Conservation (phyloP, 2,329 filamentous ascomycete species). For the Trichoderma koningiopsis region DNA sequence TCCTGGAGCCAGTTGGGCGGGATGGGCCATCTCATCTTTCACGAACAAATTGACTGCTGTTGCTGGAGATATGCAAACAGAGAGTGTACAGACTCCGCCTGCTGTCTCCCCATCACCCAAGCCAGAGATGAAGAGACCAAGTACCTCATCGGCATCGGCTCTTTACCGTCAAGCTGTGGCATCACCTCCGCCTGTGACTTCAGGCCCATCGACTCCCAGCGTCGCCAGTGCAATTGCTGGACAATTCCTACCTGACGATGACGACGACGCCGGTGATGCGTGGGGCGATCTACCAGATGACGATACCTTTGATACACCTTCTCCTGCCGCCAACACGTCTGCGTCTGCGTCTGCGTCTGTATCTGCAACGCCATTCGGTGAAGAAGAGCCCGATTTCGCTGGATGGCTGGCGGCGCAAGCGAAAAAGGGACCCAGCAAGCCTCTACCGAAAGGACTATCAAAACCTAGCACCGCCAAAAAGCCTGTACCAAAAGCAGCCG, state of each 20-base stretch:
- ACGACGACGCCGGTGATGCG: constrained; percentile 67
- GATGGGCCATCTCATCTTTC: constrained; percentile 98
- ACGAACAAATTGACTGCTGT: constrained; percentile 89
- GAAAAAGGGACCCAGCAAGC: constrained; percentile 65
- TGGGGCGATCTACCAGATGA: constrained; percentile 66
- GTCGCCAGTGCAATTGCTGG: constrained; percentile 46
- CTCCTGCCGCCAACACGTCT: constrained; percentile 39
- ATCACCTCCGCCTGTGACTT: constrained; percentile 49
- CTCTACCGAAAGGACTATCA: constrained; percentile 79
- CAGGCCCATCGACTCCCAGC: constrained; percentile 52
- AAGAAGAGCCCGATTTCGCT: constrained; percentile 92
- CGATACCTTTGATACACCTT: constrained; percentile 41
- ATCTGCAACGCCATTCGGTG: constrained; percentile 65
- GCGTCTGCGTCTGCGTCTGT: constrained; percentile 38
- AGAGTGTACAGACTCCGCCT: constrained; percentile 48
- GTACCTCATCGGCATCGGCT: constrained; percentile 57
- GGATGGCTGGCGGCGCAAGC: constrained; percentile 91
- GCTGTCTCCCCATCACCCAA: constrained; percentile 46
- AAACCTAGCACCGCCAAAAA: constrained; percentile 58
- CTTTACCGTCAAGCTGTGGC: constrained; percentile 63
- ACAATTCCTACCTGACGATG: constrained; percentile 58
- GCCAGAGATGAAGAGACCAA: constrained; percentile 41
- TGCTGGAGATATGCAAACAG: constrained; percentile 78
- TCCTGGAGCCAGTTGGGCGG: constrained; percentile 66
- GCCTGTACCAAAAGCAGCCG: constrained; percentile 39